Evolutionary conservation across 176 grass and related monocot genomes (phyloP), one percentile per base, ranked within the genome.

Genomic region (Secale cereale): DNA sequence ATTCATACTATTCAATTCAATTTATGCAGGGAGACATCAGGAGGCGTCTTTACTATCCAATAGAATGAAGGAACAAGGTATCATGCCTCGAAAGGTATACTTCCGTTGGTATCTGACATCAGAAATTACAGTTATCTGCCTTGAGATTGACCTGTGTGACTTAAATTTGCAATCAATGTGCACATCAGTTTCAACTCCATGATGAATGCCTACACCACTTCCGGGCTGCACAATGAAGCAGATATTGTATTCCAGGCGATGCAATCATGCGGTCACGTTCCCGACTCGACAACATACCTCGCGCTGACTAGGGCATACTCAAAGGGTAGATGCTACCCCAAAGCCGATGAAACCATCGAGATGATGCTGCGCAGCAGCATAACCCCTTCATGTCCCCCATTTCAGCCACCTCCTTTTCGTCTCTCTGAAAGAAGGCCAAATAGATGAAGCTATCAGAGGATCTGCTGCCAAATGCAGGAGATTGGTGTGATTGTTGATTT

Each of bases 131-230:
- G 1, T 28, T 22, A 48, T 17, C 8, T 30, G 23, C 17, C 17
- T 46, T 31, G 25, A 80, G 17, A 26, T 50, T 74, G 25, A 74
- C 71, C 12, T 29, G 45, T 50, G 26, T 4, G 15, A 74, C 14
- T 87, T 0, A 54, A 82, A 66, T 32, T 78, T 87, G 16, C 31
- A 85, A 86, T 74, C 37, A 87, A 86, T 77, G 35, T 86, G 86
- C 93, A 98, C 93, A 95, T 95, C 64, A 89, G 93, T 77, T 95
- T 89, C 85, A 95, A 98, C 83, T 78, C 87, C 13, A 94, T 95
- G 93, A 92, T 95, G 70, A 94, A 95, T 73, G 93, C 82, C 32
- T 98, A 91, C 12, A 91, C 91, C 48, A 88, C 87, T 73, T 91
- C 91, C 26, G 93, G 89, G 65, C 59, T 90, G 78, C 59, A 87